Base-by-base conservation (phyloP, 495 filamentous ascomycete species). In the Alectoria sarmentosa region DNA sequence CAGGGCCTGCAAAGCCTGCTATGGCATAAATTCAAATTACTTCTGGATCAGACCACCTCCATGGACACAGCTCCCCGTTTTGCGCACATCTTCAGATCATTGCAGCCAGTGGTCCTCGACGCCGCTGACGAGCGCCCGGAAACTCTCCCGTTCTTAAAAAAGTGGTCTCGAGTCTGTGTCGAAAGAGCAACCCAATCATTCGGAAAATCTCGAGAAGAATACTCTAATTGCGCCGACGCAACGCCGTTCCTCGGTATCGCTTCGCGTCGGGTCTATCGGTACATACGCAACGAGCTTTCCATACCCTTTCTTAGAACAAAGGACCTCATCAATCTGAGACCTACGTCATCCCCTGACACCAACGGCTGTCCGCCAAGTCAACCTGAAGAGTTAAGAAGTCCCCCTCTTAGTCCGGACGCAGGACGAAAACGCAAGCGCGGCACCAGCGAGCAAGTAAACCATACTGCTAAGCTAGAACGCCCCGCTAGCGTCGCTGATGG, bases 281-380 rank as follows among this genome's bases (percentile, higher is more conserved):
- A 30, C 58, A 44, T 60, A 39, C 58, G 58, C 42, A 21, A 60
- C 37, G 58, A 60, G 38, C 58, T 60, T 7, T 28, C 26, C 4
- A 34, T 60, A 23, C 58, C 58, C 0, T 60, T 60, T 28, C 37
- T 60, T 1, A 30, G 58, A 60, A 41, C 58, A 32, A 42, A n/a
- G 32, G 38, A 60, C 32, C 19, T 44, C n/a, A 60, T 30, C 23
- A 28, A 39, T 28, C 1, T 32, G 7, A 21, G 26, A 6, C 48
- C 48, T 52, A 30, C 1, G 15, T 52, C 48, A 30, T 1, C 1
- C 1, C 26, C 11, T 17, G 48, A 52, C 0, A 14, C 28, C 26
- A 2, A 7, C 48, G 26, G 30, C 14, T 1, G 17, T 3, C 11
- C 23, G 11, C 4, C 48, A 30, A 2, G 23, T 6, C 26, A 52